Evolutionary conservation across 2,329 filamentous ascomycete species (phyloP), one percentile per base, ranked within the genome.

Genomic region (Colletotrichum sp.): DNA sequence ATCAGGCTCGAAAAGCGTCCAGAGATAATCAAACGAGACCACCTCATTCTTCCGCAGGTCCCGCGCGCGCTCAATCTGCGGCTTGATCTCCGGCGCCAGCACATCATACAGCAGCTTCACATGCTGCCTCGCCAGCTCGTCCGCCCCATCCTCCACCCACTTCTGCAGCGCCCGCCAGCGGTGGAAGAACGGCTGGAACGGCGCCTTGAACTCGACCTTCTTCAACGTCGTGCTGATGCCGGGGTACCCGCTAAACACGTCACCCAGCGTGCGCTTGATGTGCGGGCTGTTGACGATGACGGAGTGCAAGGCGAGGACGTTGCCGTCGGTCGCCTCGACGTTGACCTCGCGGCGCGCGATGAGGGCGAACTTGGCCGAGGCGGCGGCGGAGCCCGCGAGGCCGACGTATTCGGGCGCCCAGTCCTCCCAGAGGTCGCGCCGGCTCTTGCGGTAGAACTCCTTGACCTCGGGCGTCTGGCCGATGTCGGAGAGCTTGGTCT

Each of bases 341-440:
- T 59, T 24, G 21, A 26, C 26, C 55, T 59, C 55, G 26, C 55
- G 55, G 8, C 55, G 55, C 15, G 16, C 55, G 24, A 59, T 28
- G 24, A 59, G 55, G 24, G 55, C 55, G 26, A 59, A 59, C 24
- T 59, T 59, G 55, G 26, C 21, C 16, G 55, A 59, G 26, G 55
- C 55, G 24, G 55, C 13, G 8, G 55, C 26, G 5, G 55, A 59
- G 24, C 21, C 13, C 8, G 21, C 26, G 24, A 59, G 21, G 16
- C 24, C 24, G 21, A 59, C 3, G 24, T 59, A 16, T 15, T 59
- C 55, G 24, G 55, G 55, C 24, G 55, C 55, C 55, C 55, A 59
- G 13, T 59, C 55, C 55, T 59, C 21, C 55, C 55, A 59, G 24
- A 28, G 55, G 21, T 59, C 21, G 13, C 55, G 55, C 8, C 26